Base-by-base conservation (phyloP, 2,329 filamentous ascomycete species). In the Aspergillus sp. region DNA sequence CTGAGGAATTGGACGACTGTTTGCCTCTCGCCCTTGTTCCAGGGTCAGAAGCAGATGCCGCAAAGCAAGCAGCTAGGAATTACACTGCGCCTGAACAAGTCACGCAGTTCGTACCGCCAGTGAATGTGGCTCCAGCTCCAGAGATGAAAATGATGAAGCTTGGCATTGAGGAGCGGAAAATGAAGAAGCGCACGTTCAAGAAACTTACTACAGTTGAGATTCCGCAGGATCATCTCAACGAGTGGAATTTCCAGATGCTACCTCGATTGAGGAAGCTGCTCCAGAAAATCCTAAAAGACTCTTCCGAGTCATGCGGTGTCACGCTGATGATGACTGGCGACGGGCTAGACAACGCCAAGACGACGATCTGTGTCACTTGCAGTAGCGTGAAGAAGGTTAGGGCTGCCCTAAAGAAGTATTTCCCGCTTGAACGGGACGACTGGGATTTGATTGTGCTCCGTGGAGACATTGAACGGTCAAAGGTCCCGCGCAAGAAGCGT, bases 311-410 rank as follows among this genome's bases (percentile, higher is more conserved):
- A 2, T 84, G 85, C 66, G 85, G 84, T 59, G 87, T 87, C 43
- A 83, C 83, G 57, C 80, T 89, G 11, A 83, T 87, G 63, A 84
- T 86, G 69, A 83, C 87, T 54, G 87, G 87, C 22, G 84, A 86
- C 57, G 82, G 83, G 1, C 75, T 80, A 34, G 82, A 86, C 53
- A 84, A 80, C 25, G 85, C 86, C 7, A 81, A 81, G 60, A 86
- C 87, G 1, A 89, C 87, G 0, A 85, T 89, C 38, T 85, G 87
- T 64, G 82, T 89, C 45, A 87, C 85, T 22, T 89, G 87, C 72
- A 80, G 78, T n/a, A 88, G 84, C 62, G 76, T 80, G 30, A 81
- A 82, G 46, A 86, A 85, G 68, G 84, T 89, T 55, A 84, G 86
- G 66, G 81, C 83, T 31, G 80, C 83, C 7, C 76, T 89, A 51